phyloP scores from a whole-genome alignment of 2,329 filamentous ascomycete genomes.

The Juglanconis oblonga region DNA sequence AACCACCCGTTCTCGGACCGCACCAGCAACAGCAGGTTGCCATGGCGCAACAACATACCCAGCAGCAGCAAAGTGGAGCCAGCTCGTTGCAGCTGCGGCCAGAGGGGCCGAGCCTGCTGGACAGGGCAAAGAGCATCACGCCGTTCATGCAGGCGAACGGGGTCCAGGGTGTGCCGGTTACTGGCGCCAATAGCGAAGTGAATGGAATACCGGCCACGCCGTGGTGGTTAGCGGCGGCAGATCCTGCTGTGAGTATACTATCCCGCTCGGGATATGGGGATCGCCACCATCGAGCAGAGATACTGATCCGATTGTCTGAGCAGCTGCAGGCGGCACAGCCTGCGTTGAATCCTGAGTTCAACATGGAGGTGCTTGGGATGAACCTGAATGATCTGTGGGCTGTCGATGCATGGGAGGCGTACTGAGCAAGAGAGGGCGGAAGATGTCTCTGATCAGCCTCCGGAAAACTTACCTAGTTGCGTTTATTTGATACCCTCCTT shows the following conservation, averaged over 20 bases:
- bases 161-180: not conserved
- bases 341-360: constrained; percentile 49
- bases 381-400: constrained; percentile 57
- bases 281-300: too few species aligned
- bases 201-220: constrained; percentile 20
- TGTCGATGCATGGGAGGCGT: constrained; percentile 26
- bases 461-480: too few species aligned
- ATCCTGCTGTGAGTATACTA: constrained; percentile 20
- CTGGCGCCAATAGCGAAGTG: constrained; percentile 2
- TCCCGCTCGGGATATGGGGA: not conserved
- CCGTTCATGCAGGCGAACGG: constrained; percentile 7
- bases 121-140: constrained; percentile 18
- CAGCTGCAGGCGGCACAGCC: constrained; percentile 26
- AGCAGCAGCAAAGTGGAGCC: constrained; percentile 7
- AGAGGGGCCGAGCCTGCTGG: constrained; percentile 14
- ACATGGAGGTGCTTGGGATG: constrained; percentile 50
- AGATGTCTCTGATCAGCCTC: too few species aligned
- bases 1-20: constrained; percentile 36
- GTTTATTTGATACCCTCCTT: constrained; percentile 2
- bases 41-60: constrained; percentile 1
- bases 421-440: not conserved
- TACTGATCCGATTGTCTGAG: not conserved
- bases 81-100: constrained; percentile 3
- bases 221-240: constrained; percentile 25
- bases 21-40: constrained; percentile 23